Evolutionary conservation across 2,329 filamentous ascomycete genomes (phyloP).

Genomic region (Lecanoromycetidae sp.): DNA sequence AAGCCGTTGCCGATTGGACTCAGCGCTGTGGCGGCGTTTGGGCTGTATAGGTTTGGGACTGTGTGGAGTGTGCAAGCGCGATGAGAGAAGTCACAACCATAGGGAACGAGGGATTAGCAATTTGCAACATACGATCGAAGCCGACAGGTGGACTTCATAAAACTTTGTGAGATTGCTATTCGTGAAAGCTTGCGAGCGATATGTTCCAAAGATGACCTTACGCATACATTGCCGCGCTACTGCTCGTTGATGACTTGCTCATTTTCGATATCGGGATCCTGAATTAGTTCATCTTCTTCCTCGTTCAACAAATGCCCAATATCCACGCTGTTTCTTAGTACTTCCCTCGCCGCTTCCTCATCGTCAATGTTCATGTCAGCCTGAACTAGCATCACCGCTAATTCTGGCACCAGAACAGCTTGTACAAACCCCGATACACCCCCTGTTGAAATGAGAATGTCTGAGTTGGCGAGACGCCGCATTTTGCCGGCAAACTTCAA

Average conservation of each 20-base stretch:
- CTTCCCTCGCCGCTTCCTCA: conserved; percentile 36
- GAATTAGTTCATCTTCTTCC: conserved; percentile 46
- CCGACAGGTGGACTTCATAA: background rate
- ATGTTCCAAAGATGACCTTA: background rate
- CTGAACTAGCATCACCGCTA: conserved; percentile 43
- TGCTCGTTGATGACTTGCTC: background rate
- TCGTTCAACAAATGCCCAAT: conserved; percentile 58
- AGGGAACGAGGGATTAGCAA: background rate
- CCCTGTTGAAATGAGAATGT: conserved; percentile 53
- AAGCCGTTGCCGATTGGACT: conserved; percentile 78
- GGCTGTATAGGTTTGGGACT: conserved; percentile 65
- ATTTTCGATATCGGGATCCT: background rate
- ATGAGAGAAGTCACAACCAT: background rate
- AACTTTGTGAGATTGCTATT: background rate
- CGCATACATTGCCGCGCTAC: background rate
- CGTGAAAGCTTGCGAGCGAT: background rate
- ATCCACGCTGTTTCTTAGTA: conserved; percentile 54
- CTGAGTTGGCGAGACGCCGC: conserved; percentile 49
- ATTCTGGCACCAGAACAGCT: conserved; percentile 64
- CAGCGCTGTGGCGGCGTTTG: conserved; percentile 66
- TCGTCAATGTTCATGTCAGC: conserved; percentile 42
- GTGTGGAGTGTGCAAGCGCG: conserved; percentile 34
- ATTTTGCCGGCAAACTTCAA: conserved; percentile 47
- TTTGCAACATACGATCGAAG: background rate
- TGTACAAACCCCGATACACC: conserved; percentile 60